Evolutionary conservation across 257 asterid species (phyloP).

Genomic region (Salvia splendens): DNA sequence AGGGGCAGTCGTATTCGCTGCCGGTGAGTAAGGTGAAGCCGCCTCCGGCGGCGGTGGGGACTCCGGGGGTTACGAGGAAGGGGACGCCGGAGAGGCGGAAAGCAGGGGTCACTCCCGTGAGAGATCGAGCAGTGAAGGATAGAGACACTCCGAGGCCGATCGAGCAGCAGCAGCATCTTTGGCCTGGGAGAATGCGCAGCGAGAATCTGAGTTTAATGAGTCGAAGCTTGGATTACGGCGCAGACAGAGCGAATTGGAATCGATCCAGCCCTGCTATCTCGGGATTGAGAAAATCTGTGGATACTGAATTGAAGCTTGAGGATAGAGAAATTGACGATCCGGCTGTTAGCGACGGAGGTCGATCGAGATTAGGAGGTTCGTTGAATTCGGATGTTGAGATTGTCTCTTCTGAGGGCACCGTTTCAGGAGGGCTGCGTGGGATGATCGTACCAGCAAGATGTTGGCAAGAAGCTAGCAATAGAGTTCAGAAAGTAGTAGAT

Average conservation of each 20-base stretch:
- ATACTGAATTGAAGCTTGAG: constrained; percentile 18
- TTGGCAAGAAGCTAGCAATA: constrained; percentile 53
- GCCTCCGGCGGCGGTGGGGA: constrained; percentile 44
- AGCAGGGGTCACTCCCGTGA: constrained; percentile 50
- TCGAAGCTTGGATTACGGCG: constrained; percentile 69
- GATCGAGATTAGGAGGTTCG: constrained; percentile 36
- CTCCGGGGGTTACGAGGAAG: constrained; percentile 47
- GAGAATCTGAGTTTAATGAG: constrained; percentile 52
- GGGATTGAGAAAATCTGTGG: constrained; percentile 46
- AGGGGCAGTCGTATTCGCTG: constrained; percentile 66
- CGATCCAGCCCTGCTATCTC: constrained; percentile 49
- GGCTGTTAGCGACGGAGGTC: constrained; percentile 25
- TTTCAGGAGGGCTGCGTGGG: constrained; percentile 48
- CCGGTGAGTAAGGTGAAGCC: constrained; percentile 63
- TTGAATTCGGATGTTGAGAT: constrained; percentile 64
- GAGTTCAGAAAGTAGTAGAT: constrained; percentile 43
- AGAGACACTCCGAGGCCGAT: constrained; percentile 54
- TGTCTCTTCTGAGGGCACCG: constrained; percentile 55
- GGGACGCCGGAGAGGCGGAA: constrained; percentile 79
- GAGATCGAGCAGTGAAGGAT: constrained; percentile 48
- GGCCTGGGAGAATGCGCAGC: constrained; percentile 82
- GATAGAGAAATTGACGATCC: constrained; percentile 35
- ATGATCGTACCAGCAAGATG: constrained; percentile 61
- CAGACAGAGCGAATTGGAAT: constrained; percentile 40
- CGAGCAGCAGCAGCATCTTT: constrained; percentile 66